phyloP scores from a whole-genome alignment of 352 stramenopile genomes.

The Phytopythium litorale region DNA sequence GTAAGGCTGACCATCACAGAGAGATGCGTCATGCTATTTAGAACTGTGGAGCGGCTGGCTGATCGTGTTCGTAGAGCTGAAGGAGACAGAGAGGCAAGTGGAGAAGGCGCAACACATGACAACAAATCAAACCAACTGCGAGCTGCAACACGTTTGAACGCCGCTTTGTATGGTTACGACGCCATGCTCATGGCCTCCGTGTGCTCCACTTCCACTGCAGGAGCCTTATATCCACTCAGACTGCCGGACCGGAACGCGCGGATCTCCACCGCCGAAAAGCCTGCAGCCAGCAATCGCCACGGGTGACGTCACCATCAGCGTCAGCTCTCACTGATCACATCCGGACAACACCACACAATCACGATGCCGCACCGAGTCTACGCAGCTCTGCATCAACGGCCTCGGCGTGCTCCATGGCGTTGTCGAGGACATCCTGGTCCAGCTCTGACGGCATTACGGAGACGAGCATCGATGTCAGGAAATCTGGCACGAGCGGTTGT shows the following conservation, averaged over 20 bases:
- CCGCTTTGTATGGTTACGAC: neutral
- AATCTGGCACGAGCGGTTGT: neutral
- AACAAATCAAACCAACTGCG: neutral
- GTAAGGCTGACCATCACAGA: conserved; percentile 11
- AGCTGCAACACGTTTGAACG: neutral
- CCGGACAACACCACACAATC: neutral
- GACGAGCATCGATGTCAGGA: neutral
- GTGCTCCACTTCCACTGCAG: conserved; percentile 18
- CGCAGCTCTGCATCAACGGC: conserved; percentile 32
- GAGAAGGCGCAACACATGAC: neutral
- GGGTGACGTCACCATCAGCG: neutral
- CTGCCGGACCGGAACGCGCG: conserved; percentile 57
- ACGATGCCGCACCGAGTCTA: conserved; percentile 30
- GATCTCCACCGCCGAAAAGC: conserved; percentile 49
- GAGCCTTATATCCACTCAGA: conserved; percentile 53
- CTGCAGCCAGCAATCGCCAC: conserved; percentile 11
- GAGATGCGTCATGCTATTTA: neutral
- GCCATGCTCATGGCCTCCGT: conserved; percentile 4
- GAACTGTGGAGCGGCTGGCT: neutral
- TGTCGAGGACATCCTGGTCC: conserved; percentile 27
- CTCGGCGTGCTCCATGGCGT: conserved; percentile 19
- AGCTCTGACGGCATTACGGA: conserved; percentile 27
- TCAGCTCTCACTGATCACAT: neutral
- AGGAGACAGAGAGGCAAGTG: neutral
- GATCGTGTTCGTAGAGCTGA: neutral